These are phyloP conservation scores for Aspergillus indologenus DNA, from an alignment of 495 filamentous ascomycete species.

Conservation along the genomic window DNA sequence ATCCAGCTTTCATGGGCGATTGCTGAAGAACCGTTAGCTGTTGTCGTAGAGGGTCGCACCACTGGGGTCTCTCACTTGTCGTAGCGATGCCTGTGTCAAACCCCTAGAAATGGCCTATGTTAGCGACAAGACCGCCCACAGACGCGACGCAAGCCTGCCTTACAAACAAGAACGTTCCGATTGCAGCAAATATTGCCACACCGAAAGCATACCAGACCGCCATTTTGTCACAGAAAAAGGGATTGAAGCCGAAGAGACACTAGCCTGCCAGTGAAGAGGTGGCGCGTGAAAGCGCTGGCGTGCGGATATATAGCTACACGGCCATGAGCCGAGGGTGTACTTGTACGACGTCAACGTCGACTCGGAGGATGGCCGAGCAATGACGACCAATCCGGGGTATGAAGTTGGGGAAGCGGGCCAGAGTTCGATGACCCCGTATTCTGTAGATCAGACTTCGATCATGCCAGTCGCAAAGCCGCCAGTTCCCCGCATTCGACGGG, in stretches of 20 bases:
- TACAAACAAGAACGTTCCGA: slow-evolving; percentile 58
- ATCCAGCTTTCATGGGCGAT: slow-evolving; percentile 61
- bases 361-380: slow-evolving; percentile 35
- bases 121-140: neutral
- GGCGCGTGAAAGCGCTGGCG: neutral
- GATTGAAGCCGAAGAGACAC: neutral
- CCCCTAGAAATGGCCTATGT: slow-evolving; percentile 34
- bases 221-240: slow-evolving; percentile 25
- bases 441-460: neutral
- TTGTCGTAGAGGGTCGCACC: neutral
- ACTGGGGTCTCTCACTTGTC: slow-evolving; percentile 42
- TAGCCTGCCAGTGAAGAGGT: neutral
- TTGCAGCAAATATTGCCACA: slow-evolving; percentile 52
- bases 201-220: slow-evolving; percentile 44
- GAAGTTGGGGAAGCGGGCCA: slow-evolving; percentile 4
- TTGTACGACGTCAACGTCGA: slow-evolving; percentile 2
- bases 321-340: slow-evolving; percentile 14
- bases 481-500: neutral
- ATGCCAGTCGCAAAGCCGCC: neutral
- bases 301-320: slow-evolving; percentile 10
- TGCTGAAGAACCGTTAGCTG: slow-evolving; percentile 27
- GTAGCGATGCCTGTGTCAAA: slow-evolving; percentile 60
- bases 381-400: slow-evolving; percentile 3
- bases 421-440: slow-evolving; percentile 10
- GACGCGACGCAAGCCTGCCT: slow-evolving; percentile 9